Base-by-base conservation (phyloP, 1,284 basidiomycete genomes). In the Porogramme epimiltina region DNA sequence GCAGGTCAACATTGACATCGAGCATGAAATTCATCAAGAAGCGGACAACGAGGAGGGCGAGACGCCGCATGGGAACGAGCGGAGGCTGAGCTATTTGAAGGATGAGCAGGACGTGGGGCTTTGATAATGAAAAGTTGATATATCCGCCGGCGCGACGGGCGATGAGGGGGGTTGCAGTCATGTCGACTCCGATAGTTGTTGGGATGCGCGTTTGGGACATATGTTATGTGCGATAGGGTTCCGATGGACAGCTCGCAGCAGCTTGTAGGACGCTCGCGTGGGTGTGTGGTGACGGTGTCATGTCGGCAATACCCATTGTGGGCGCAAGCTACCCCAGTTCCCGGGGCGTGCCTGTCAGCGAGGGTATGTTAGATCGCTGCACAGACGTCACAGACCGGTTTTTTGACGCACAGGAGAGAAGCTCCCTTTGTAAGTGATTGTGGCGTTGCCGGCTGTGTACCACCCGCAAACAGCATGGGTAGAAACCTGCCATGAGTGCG, bases 1-100 rank as follows among this genome's bases (percentile, higher is more conserved):
- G 45, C 45, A 48, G 15, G 51, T 56, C 10, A 47, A 40, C 41
- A 47, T 47, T 26, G 42, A 52, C 24, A 44, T 53, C 45, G 55
- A 52, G 39, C 48, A 49, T 24, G 44, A 47, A 25, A 43, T 52
- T 16, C 55, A 53, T 37, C 45, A 41, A 31, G 55, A 53, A 37
- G 18, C 11, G 34, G 34, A 9, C 34, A 6, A 13, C 9, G 10
- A 16, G 16, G 34, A 37, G 13, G 10, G 34, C 34, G 34, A 16
- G 34, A 37, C 16, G 34, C 34, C 16, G 34, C 34, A 13, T 13
- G 34, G 13, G 34, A 6, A 16, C 16, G 34, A 4, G 9, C 13
- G 9, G 34, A 37, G 34, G 13, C n/a, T 37, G 34, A 37, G 34
- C 34, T 37, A 9, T n/a, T 5, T 13, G 34, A 37, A 37, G 16